These are phyloP conservation scores for Russula lepida DNA, from an alignment of 768 basidiomycete genomes.

Conservation along the genomic window DNA sequence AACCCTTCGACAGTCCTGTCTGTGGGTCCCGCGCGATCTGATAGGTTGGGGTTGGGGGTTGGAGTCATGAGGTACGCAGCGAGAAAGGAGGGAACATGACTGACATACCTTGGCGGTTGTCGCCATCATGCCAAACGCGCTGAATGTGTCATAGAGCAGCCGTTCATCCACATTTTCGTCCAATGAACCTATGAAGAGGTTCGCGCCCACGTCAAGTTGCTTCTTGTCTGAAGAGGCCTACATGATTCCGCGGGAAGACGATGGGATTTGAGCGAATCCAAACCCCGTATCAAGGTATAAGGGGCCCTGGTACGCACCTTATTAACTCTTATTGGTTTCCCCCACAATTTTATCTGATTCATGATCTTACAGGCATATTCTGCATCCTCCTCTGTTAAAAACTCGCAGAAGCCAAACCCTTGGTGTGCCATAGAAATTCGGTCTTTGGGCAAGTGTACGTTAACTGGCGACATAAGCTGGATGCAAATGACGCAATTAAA, in stretches of 20 bases:
- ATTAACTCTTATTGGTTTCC: slow-evolving; percentile 97
- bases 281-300: neutral
- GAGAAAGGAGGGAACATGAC: neutral
- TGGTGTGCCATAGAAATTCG: slow-evolving; percentile 97
- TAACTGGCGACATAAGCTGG: slow-evolving; percentile 44
- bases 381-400: slow-evolving; percentile 96
- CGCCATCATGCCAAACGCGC: slow-evolving; percentile 88
- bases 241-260: neutral
- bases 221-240: slow-evolving; percentile 98
- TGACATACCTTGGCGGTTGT: slow-evolving; percentile 74
- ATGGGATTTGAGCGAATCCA: slow-evolving; percentile 6
- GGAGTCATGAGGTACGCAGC: neutral
- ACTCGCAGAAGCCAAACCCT: slow-evolving; percentile 99
- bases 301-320: slow-evolving; percentile 52
- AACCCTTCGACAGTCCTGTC: slow-evolving; percentile 85
- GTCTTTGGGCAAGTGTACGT: slow-evolving; percentile 97
- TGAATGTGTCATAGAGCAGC: slow-evolving; percentile 89
- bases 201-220: slow-evolving; percentile 95
- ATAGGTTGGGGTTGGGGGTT: neutral
- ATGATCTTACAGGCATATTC: slow-evolving; percentile 99
- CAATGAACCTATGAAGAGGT: slow-evolving; percentile 36
- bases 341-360: slow-evolving; percentile 99
- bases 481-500: neutral
- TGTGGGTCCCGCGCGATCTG: slow-evolving; percentile 89
- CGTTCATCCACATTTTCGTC: slow-evolving; percentile 95